Evolutionary conservation across 768 basidiomycete genomes (phyloP), one percentile per base, ranked within the genome.

Genomic region (Serpula lacrymans): DNA sequence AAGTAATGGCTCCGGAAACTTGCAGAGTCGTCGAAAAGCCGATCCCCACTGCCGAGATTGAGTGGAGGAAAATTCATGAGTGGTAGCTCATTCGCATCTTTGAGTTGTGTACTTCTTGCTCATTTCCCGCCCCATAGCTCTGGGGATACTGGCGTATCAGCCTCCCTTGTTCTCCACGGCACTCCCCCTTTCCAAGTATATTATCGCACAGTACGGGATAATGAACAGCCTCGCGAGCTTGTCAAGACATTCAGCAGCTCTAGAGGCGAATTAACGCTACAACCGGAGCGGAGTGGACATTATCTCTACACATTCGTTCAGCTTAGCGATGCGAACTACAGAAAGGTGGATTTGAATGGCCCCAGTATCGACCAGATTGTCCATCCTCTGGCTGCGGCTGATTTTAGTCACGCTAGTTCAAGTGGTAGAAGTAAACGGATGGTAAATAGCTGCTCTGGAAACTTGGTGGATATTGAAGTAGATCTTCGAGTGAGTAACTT

Each of bases 101-200:
- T 42, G 3, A 33, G 12, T 29, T 26, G n/a, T 13, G 22, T 16
- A 22, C 34, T n/a, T 25, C 32, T 29, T 39, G 6, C 45, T 45
- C 10, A 24, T 29, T 18, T 32, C 20, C 30, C 20, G 18, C 22
- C 45, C 29, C 27, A 24, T 48, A 91, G 88, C 58, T 89, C 89
- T 35, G 87, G 89, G 2, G 94, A 96, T 52, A 92, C 88, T 13
- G 94, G 95, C 6, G 88, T 95, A 34, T 84, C 84, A 10, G 92
- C 88, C 3, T 81, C 85, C 3, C 77, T 96, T 36, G 76, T 93
- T 42, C 72, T 98, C 35, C 86, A 84, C 36, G 95, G 94, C 12
- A 84, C 84, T 3, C 84, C 93, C 20, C 94, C 94, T 5, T 97
- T 96, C 76, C 73, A 75, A 35, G 78, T 95, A 9, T 78, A 78